These are phyloP conservation scores for Saccharomycopsis crataegensis DNA, from an alignment of 1,139 yeast genomes.

Conservation along the genomic window DNA sequence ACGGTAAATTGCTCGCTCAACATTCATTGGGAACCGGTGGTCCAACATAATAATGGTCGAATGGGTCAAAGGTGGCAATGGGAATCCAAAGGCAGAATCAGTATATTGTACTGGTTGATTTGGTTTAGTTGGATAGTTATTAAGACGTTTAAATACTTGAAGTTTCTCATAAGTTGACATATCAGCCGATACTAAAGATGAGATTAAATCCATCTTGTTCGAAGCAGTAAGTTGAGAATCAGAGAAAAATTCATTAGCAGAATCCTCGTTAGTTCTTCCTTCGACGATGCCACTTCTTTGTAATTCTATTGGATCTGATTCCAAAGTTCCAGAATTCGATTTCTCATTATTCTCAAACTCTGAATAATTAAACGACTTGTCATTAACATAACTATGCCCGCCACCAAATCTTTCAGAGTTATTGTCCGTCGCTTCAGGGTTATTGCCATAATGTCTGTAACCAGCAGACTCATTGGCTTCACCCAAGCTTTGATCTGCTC, in stretches of 20 bases:
- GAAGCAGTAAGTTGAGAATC: background rate
- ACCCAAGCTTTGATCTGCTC: no score
- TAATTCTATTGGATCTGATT: no score
- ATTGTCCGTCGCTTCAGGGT: no score
- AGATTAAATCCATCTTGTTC: conserved; percentile 11
- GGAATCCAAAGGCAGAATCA: conserved; percentile 81
- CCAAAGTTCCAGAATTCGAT: no score
- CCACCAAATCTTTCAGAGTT: no score
- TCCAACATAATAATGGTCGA: conserved; percentile 75
- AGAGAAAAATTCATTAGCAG: background rate
- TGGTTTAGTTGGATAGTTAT: conserved; percentile 28
- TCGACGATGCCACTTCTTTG: no score
- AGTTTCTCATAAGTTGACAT: conserved; percentile 17
- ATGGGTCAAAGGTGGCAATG: conserved; percentile 70
- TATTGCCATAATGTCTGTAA: no score
- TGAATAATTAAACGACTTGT: no score
- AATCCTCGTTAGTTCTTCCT: no score
- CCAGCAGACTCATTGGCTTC: no score
- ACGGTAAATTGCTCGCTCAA: conserved; percentile 91
- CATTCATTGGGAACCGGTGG: conserved; percentile 85
- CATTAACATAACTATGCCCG: no score
- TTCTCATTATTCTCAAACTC: no score
- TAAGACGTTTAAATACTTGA: conserved; percentile 12
- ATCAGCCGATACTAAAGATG: conserved; percentile 16
- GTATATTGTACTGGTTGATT: conserved; percentile 74